phyloP scores from a whole-genome alignment of 371 early-diverging fungal species.

The Rhizomucor pusillus region DNA sequence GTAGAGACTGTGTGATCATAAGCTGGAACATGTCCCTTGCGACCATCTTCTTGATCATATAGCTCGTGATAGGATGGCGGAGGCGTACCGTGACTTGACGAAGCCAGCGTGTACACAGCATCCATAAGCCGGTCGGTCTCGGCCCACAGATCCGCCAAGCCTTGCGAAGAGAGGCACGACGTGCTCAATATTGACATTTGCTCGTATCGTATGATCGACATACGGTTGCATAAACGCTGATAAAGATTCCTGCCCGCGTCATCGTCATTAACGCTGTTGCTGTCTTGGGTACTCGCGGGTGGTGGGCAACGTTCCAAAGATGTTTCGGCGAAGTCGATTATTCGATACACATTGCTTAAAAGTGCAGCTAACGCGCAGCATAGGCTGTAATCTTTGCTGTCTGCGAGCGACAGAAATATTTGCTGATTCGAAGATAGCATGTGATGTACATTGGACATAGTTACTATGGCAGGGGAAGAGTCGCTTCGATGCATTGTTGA shows the following conservation, averaged over 20 bases:
- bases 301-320: too few species aligned
- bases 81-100: conserved; percentile 1
- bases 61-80: conserved; percentile 10
- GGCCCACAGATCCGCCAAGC: conserved; percentile 40
- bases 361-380: conserved; percentile 44
- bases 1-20: conserved; percentile 4
- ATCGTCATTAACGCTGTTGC: neutral
- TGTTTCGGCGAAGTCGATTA: conserved; percentile 30
- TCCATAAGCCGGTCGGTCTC: conserved; percentile 41
- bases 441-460: conserved; percentile 26
- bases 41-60: neutral
- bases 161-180: too few species aligned
- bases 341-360: conserved; percentile 33
- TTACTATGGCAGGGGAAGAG: conserved; percentile 30
- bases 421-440: conserved; percentile 24
- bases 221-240: conserved; percentile 24
- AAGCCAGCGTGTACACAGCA: conserved; percentile 16
- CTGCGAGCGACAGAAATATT: conserved; percentile 7
- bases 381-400: conserved; percentile 35
- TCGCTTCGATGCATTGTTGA: conserved; percentile 21
- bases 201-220: conserved; percentile 25
- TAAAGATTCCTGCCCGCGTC: conserved; percentile 14
- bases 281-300: conserved; percentile 3
- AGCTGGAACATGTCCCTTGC: too few species aligned
- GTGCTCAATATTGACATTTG: too few species aligned